A percentile compares a stretch with the other conserved stretches of the same genome.
phyloP scores from a whole-genome alignment of 139 green algal species.

The Chlamydomonas incerta region DNA sequence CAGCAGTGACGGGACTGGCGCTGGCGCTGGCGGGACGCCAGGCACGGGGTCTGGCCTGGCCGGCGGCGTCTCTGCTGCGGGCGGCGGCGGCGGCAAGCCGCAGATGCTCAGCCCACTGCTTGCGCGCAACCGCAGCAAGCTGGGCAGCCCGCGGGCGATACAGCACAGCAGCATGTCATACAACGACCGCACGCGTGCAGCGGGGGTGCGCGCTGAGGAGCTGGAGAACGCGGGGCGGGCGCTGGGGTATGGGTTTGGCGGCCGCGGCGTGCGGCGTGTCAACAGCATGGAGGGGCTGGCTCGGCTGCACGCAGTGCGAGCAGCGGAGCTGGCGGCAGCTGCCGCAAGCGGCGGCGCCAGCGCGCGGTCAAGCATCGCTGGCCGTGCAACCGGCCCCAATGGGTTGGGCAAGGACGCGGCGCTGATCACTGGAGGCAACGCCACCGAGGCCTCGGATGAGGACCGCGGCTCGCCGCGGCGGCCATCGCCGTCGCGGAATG shows the following conservation, averaged over 20 bases:
- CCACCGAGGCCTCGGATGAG: background rate
- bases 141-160: constrained; percentile 21
- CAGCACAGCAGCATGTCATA: constrained; percentile 24
- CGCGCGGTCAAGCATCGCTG: background rate
- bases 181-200: background rate
- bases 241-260: background rate
- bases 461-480: background rate
- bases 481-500: background rate
- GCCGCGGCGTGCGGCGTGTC: background rate
- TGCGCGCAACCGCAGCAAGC: background rate
- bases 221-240: too few species aligned
- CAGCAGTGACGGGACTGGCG: constrained; percentile 12
- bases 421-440: too few species aligned
- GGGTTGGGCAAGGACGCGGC: too few species aligned
- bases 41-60: background rate
- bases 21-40: background rate
- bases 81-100: too few species aligned
- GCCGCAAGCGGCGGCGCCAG: background rate
- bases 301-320: background rate
- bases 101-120: background rate
- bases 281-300: constrained; percentile 18
- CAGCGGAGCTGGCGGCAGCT: constrained; percentile 1
- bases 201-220: background rate
- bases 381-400: too few species aligned
- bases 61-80: background rate